A percentile compares a stretch with the other conserved stretches of the same genome.
Evolutionary conservation across 2,329 filamentous ascomycete genomes (phyloP).

Genomic region (Endothia cerciana): DNA sequence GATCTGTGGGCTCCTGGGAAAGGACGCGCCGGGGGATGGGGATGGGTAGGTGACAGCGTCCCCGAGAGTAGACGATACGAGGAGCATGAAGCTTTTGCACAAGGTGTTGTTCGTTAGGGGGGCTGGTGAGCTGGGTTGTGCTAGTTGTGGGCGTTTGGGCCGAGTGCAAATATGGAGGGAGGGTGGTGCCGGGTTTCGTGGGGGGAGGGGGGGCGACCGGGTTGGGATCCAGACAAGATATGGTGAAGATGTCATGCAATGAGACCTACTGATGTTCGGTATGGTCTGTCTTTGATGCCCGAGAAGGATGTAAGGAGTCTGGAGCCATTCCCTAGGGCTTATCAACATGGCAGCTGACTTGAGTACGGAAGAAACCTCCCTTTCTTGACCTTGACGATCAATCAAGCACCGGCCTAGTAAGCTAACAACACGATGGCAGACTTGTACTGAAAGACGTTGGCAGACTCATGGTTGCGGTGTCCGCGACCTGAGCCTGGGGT

Average conservation of each 20-base stretch:
- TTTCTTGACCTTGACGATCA: no score
- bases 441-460: no score
- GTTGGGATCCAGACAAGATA: neutral
- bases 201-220: no score
- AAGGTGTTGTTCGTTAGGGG: conserved; percentile 16
- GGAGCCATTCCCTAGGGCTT: no score
- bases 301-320: no score
- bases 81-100: conserved; percentile 23
- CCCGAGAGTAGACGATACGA: conserved; percentile 39
- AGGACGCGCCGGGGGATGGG: conserved; percentile 39
- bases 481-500: no score
- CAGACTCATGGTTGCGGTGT: no score
- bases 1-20: conserved; percentile 44
- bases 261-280: neutral
- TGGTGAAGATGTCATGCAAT: neutral
- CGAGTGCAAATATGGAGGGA: conserved; percentile 8
- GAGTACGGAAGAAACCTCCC: no score
- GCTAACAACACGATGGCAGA: no score
- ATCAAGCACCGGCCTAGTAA: no score
- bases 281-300: no score
- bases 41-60: conserved; percentile 32
- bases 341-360: no score
- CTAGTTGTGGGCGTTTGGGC: neutral
- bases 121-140: conserved; percentile 15
- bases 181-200: neutral